Percentiles rank a stretch among this genome's conserved stretches.
These are phyloP conservation scores for Ambrosia artemisiifolia DNA, from an alignment of 129 eudicot genomes.

Conservation along the genomic window DNA sequence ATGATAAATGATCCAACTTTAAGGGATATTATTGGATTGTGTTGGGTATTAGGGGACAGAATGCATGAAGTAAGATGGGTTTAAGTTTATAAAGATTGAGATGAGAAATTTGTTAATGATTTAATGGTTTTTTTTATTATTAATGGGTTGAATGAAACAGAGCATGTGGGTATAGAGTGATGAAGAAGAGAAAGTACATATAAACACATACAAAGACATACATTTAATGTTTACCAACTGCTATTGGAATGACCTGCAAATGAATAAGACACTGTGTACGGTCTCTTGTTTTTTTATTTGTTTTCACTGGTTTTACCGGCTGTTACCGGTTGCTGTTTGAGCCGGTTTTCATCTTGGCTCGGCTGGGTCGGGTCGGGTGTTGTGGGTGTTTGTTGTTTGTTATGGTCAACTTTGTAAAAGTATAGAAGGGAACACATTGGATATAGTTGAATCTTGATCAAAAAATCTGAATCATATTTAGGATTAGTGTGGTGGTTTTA, in stretches of 20 bases:
- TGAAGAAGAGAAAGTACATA: not conserved
- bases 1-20: not conserved
- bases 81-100: slow-evolving; percentile 10
- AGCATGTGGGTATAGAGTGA: slow-evolving; percentile 23
- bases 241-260: slow-evolving; percentile 32
- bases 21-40: not conserved
- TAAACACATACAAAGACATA: not conserved
- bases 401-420: no score
- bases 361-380: not conserved
- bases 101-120: not conserved
- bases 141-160: not conserved
- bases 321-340: slow-evolving; percentile 20
- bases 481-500: no score
- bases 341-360: not conserved
- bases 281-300: slow-evolving; percentile 11
- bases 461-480: no score
- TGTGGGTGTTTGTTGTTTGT: no score
- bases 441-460: no score
- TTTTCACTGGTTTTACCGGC: slow-evolving; percentile 29
- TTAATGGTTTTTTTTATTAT: not conserved
- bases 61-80: not conserved
- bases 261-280: slow-evolving; percentile 36
- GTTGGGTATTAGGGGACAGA: slow-evolving; percentile 6
- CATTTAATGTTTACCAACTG: slow-evolving; percentile 36
- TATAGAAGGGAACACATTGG: no score